These are phyloP conservation scores for Candida andamanensis DNA, from an alignment of 805 yeast species.

Conservation along the genomic window DNA sequence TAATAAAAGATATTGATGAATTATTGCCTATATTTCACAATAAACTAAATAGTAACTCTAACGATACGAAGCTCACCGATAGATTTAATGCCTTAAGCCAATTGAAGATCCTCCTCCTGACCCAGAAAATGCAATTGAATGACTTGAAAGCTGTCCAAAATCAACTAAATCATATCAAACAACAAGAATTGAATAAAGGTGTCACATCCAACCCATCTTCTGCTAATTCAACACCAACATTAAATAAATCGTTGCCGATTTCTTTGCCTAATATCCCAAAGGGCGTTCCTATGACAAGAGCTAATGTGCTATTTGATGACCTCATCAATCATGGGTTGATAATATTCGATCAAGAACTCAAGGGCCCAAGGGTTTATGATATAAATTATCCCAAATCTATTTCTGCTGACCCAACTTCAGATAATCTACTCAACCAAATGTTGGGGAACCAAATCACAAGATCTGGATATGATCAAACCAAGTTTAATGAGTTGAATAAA, in stretches of 20 bases:
- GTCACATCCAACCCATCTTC: constrained; percentile 1
- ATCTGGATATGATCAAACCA: constrained; percentile 31
- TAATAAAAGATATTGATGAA: constrained; percentile 31
- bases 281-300: constrained; percentile 10
- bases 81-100: constrained; percentile 42
- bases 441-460: constrained; percentile 11
- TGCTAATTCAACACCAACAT: constrained; percentile 8
- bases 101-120: constrained; percentile 35
- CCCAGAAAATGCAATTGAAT: constrained; percentile 24
- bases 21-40: constrained; percentile 40
- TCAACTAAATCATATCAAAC: constrained; percentile 34
- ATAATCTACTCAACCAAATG: constrained; percentile 8
- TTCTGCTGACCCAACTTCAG: constrained; percentile 3
- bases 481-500: constrained; percentile 25
- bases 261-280: constrained; percentile 5
- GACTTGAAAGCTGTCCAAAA: constrained; percentile 35
- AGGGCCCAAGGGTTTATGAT: constrained; percentile 11
- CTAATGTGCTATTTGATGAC: constrained; percentile 28
- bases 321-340: constrained; percentile 36
- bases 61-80: constrained; percentile 40
- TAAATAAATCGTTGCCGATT: constrained; percentile 4
- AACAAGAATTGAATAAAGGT: constrained; percentile 21
- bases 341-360: constrained; percentile 32
- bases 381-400: constrained; percentile 12
- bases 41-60: constrained; percentile 31